A percentile compares a stretch with the other conserved stretches of the same genome.
These are phyloP conservation scores for Tetrapyrgos nigripes DNA, from an alignment of 1,284 basidiomycete species.

Conservation along the genomic window DNA sequence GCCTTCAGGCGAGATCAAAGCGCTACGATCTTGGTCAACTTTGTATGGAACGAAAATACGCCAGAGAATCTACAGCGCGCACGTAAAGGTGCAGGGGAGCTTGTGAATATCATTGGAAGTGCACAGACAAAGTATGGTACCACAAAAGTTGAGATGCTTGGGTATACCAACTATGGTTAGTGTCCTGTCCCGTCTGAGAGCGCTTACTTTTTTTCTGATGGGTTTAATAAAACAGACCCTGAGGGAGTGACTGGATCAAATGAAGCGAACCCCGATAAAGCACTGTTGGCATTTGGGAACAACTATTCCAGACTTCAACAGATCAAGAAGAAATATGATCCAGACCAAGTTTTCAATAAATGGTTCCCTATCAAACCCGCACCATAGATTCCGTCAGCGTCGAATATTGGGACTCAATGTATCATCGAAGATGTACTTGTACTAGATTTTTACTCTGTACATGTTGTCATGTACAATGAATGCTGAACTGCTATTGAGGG, in stretches of 20 bases:
- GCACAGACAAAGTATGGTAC: too few species aligned
- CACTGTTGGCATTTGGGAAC: constrained; percentile 1
- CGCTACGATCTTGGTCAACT: not conserved
- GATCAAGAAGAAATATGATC: constrained; percentile 9
- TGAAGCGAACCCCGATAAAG: too few species aligned
- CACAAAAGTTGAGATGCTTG: not conserved
- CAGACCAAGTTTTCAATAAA: not conserved
- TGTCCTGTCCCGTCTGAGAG: not conserved
- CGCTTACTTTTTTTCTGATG: not conserved
- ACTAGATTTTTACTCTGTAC: too few species aligned
- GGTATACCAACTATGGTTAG: not conserved
- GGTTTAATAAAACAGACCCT: not conserved
- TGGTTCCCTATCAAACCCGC: constrained; percentile 3
- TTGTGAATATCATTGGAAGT: not conserved
- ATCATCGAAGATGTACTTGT: too few species aligned
- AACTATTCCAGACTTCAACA: constrained; percentile 4
- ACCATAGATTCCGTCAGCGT: not conserved
- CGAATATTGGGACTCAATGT: too few species aligned
- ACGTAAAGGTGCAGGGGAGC: not conserved
- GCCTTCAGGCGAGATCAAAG: not conserved
- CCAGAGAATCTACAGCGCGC: not conserved
- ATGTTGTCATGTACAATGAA: too few species aligned
- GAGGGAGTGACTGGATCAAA: not conserved
- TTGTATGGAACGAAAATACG: not conserved
- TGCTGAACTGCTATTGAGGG: too few species aligned